Evolutionary conservation across 441 rosid genomes (phyloP).

Genomic region (Jatropha multifida): DNA sequence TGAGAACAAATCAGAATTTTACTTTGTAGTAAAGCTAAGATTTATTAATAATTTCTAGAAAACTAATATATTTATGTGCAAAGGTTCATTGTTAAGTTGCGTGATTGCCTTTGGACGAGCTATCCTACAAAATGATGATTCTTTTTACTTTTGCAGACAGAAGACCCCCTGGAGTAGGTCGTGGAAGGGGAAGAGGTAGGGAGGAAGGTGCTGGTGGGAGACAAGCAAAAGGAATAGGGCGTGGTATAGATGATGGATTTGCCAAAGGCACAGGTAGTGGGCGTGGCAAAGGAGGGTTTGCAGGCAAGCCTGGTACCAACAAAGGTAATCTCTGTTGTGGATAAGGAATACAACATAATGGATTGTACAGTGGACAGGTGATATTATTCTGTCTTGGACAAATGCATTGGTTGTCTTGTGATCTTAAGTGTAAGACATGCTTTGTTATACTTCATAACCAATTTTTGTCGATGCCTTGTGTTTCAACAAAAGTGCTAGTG

Average conservation of each 20-base stretch:
- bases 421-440: background rate
- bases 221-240: slow-evolving; percentile 46
- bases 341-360: background rate
- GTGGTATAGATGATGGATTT: slow-evolving; percentile 47
- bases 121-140: background rate
- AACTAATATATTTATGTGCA: too few relatives aligned
- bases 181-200: slow-evolving; percentile 62
- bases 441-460: background rate
- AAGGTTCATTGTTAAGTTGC: background rate
- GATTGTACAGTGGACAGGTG: background rate
- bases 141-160: slow-evolving; percentile 32
- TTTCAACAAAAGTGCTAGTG: background rate
- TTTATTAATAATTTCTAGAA: background rate
- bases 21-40: background rate
- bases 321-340: slow-evolving; percentile 28
- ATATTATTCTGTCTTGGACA: background rate
- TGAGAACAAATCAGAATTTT: background rate
- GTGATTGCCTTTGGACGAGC: background rate
- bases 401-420: background rate
- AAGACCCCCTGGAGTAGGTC: slow-evolving; percentile 55
- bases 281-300: slow-evolving; percentile 46
- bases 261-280: slow-evolving; percentile 44
- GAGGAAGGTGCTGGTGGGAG: slow-evolving; percentile 54
- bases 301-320: slow-evolving; percentile 37
- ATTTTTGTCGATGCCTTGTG: slow-evolving; percentile 1